Evolutionary conservation across 106 monocot species (phyloP).

Genomic region (Acorus gramineus): DNA sequence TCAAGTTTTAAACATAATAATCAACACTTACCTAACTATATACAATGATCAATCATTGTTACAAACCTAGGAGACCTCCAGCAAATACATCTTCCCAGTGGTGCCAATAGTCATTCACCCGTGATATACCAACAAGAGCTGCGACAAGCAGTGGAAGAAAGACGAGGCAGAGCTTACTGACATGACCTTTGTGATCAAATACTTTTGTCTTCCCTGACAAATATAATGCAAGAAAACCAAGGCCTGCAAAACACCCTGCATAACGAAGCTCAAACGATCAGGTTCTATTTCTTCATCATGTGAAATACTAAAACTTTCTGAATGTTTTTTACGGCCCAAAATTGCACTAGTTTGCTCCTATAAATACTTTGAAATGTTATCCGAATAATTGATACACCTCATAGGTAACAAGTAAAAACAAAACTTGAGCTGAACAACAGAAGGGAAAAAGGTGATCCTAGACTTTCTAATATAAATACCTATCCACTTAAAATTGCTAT

Average conservation of each 20-base stretch:
- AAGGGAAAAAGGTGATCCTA: too few species aligned
- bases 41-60: background rate
- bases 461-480: too few species aligned
- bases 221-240: constrained; percentile 59
- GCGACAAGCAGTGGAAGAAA: constrained; percentile 60
- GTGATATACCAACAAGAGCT: constrained; percentile 53
- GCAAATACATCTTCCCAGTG: constrained; percentile 86
- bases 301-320: background rate
- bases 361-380: too few species aligned
- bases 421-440: too few species aligned
- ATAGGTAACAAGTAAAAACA: too few species aligned
- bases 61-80: constrained; percentile 69
- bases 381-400: too few species aligned
- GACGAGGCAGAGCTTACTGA: constrained; percentile 66
- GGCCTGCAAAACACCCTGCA: constrained; percentile 75
- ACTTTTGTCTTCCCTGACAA: constrained; percentile 51
- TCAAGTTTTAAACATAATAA: background rate
- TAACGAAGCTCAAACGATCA: background rate
- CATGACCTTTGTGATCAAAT: constrained; percentile 61
- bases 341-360: too few species aligned
- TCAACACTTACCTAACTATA: background rate
- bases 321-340: too few species aligned
- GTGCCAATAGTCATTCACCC: constrained; percentile 73
- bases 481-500: too few species aligned
- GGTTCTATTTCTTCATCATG: background rate